Conservation (phyloP, 805 yeast genomes). For the Lipomyces lipofer region DNA sequence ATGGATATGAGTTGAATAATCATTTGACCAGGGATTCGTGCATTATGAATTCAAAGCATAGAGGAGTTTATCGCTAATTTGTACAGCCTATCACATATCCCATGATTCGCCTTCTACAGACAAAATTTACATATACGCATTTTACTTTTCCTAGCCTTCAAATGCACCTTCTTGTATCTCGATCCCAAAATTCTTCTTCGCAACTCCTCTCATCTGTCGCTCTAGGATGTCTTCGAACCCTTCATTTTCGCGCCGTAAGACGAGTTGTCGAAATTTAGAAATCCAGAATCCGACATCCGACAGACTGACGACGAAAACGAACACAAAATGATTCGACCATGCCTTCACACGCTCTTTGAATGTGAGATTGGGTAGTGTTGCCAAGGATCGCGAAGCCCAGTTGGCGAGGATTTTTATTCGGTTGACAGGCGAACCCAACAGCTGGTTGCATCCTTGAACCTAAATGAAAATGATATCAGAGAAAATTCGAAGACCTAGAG, state of each 20-base stretch:
- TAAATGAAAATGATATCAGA: too few species aligned
- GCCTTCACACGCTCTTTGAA: conserved; percentile 8
- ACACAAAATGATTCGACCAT: conserved; percentile 14
- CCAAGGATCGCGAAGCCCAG: conserved; percentile 46
- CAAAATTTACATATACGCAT: too few species aligned
- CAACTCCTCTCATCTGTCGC: conserved; percentile 38
- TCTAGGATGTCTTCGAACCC: conserved; percentile 50
- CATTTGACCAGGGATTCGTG: too few species aligned
- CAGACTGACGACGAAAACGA: conserved; percentile 12
- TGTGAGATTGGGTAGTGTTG: conserved; percentile 4
- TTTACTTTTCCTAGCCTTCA: conserved; percentile 6
- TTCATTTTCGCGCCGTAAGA: conserved; percentile 37
- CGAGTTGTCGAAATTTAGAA: conserved; percentile 41
- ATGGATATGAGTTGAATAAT: too few species aligned
- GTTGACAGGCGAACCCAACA: conserved; percentile 72
- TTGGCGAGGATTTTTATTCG: conserved; percentile 62
- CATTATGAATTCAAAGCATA: too few species aligned
- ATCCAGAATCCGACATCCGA: conserved; percentile 38
- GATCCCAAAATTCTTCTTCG: conserved; percentile 20
- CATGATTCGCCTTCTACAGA: too few species aligned
- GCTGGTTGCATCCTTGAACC: conserved; percentile 61
- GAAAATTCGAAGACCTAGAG: too few species aligned
- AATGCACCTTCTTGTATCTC: conserved; percentile 14
- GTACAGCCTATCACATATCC: too few species aligned
- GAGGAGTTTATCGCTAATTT: too few species aligned